phyloP scores from a whole-genome alignment of 805 yeast genomes.

The Saturnispora hagleri region DNA sequence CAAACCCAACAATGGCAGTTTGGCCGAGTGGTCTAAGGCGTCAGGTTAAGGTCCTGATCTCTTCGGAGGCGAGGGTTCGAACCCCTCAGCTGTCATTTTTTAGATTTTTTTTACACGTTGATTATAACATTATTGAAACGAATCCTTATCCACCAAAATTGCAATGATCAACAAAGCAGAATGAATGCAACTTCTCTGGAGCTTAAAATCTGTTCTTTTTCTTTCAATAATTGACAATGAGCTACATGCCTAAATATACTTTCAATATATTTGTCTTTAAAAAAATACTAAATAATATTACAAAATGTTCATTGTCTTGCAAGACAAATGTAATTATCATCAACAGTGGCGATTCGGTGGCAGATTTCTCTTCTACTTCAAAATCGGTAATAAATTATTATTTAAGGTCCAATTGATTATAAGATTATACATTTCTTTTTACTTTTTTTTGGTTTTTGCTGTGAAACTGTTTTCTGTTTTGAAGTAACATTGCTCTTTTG shows the following conservation, averaged over 20 bases:
- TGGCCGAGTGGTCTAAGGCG: constrained; percentile 21
- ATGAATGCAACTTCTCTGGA: too few species aligned
- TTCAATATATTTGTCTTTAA: background rate
- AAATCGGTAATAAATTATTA: background rate
- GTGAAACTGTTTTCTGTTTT: background rate
- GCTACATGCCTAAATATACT: too few species aligned
- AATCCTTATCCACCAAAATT: too few species aligned
- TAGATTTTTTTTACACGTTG: background rate
- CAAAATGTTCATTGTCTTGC: background rate
- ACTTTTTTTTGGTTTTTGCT: constrained; percentile 2
- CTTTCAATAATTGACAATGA: too few species aligned
- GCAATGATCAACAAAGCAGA: too few species aligned
- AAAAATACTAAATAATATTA: too few species aligned
- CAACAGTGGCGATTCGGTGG: background rate
- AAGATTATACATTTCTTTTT: constrained; percentile 8
- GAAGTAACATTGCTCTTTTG: background rate
- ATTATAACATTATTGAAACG: too few species aligned
- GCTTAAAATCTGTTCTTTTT: too few species aligned
- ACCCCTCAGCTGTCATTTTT: constrained; percentile 18
- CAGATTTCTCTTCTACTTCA: background rate
- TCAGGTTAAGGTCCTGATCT: constrained; percentile 18
- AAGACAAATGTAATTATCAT: background rate
- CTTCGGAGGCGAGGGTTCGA: constrained; percentile 20
- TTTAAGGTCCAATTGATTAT: background rate
- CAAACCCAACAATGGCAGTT: constrained; percentile 8